phyloP scores from a whole-genome alignment of 2,329 filamentous ascomycete species.

The Cercospora sp. region DNA sequence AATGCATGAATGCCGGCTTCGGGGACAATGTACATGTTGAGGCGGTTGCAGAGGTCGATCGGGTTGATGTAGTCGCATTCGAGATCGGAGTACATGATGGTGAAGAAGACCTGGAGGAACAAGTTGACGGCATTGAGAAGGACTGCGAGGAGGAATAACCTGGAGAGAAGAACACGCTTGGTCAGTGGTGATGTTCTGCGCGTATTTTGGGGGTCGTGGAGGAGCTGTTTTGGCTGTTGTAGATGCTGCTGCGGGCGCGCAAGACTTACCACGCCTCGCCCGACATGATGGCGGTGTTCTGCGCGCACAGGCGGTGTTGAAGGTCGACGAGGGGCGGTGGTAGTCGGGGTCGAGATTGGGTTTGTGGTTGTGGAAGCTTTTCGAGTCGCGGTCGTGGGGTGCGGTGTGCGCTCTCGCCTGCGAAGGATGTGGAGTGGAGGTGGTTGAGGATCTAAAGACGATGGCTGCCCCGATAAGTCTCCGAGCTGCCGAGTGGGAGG shows the following conservation, averaged over 20 bases:
- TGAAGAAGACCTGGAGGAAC: conserved; percentile 99
- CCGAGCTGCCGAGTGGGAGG: conserved; percentile 10
- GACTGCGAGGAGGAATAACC: conserved; percentile 96
- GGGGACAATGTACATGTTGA: conserved; percentile 99
- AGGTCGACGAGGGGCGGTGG: background rate
- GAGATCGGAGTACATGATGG: conserved; percentile 99
- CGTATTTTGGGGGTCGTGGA: conserved; percentile 4
- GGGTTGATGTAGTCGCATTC: conserved; percentile 99
- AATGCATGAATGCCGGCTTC: conserved; percentile 97
- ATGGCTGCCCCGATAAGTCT: conserved; percentile 17
- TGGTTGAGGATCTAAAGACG: conserved; percentile 16
- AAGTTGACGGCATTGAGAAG: conserved; percentile 99
- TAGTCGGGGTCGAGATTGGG: background rate
- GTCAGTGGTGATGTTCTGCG: conserved; percentile 13
- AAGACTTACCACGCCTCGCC: conserved; percentile 42
- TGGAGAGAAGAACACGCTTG: conserved; percentile 17
- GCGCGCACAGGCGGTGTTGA: background rate
- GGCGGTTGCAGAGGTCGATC: conserved; percentile 99
- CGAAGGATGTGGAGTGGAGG: conserved; percentile 8
- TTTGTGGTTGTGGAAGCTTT: conserved; percentile 8
- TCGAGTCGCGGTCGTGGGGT: conserved; percentile 7
- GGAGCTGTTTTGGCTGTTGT: background rate
- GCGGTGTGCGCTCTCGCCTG: background rate
- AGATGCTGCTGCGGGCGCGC: conserved; percentile 1
- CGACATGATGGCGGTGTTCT: conserved; percentile 37